Evolutionary conservation across 139 green algal species (phyloP).

Genomic region (Volvox africanus): DNA sequence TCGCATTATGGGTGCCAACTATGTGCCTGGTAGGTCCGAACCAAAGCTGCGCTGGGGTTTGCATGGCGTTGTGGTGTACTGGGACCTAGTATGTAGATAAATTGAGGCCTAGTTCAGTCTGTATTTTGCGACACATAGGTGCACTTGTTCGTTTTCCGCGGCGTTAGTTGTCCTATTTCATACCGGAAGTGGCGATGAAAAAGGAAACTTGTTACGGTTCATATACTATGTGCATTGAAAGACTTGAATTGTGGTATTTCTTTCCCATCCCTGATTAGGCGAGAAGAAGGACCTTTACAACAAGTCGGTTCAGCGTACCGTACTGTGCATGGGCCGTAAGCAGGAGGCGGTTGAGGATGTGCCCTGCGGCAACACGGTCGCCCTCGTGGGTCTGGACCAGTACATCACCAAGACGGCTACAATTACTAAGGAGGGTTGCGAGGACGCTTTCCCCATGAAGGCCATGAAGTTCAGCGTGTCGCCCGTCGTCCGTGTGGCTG

Average conservation of each 20-base stretch:
- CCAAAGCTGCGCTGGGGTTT: too few species aligned
- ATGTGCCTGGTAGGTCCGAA: slow-evolving; percentile 90
- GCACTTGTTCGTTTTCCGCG: too few species aligned
- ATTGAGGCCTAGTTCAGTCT: too few species aligned
- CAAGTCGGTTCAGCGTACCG: slow-evolving; percentile 99
- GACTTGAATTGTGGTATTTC: too few species aligned
- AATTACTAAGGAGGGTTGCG: slow-evolving; percentile 87
- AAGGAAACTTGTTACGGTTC: too few species aligned
- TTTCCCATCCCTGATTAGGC: slow-evolving; percentile 27
- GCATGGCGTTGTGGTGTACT: too few species aligned
- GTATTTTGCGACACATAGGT: too few species aligned
- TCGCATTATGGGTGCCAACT: slow-evolving; percentile 99
- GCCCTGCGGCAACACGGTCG: slow-evolving; percentile 98
- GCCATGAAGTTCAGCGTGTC: slow-evolving; percentile 99
- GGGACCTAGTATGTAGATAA: too few species aligned
- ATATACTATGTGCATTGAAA: too few species aligned
- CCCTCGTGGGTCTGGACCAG: slow-evolving; percentile 98
- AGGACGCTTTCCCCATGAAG: slow-evolving; percentile 97
- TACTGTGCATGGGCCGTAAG: slow-evolving; percentile 98
- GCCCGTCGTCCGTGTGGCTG: slow-evolving; percentile 89
- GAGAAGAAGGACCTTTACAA: slow-evolving; percentile 99
- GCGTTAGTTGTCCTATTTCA: too few species aligned
- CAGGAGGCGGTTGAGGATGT: slow-evolving; percentile 99
- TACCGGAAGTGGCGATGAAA: too few species aligned
- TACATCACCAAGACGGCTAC: slow-evolving; percentile 99